Conservation (phyloP, 768 basidiomycete genomes). For the Vishniacozyma victoriae region DNA sequence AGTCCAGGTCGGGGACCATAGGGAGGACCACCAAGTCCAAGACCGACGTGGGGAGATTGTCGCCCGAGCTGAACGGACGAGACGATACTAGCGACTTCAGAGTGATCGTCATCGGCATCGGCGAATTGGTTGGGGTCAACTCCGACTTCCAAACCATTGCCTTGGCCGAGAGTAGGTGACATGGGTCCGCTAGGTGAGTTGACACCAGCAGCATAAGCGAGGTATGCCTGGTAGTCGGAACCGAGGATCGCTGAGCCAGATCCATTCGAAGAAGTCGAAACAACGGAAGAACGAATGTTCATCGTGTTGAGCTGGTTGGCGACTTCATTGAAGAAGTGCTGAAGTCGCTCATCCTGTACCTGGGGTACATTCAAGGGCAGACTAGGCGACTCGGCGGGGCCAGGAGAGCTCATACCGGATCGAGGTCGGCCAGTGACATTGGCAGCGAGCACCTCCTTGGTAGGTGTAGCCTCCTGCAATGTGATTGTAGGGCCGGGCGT, state of each 20-base stretch:
- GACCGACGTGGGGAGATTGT: constrained; percentile 14
- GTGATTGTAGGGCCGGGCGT: constrained; percentile 33
- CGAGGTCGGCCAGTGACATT: constrained; percentile 13
- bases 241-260: constrained; percentile 25
- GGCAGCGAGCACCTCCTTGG: constrained; percentile 33
- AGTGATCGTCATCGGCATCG: constrained; percentile 49
- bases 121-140: constrained; percentile 45
- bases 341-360: constrained; percentile 67
- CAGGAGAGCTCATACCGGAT: constrained; percentile 13
- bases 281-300: constrained; percentile 54
- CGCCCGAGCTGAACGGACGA: constrained; percentile 21
- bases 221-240: constrained; percentile 32
- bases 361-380: constrained; percentile 58
- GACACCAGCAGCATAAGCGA: constrained; percentile 22
- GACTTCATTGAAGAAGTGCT: constrained; percentile 78
- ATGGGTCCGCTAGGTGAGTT: constrained; percentile 14
- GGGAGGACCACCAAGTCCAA: constrained; percentile 41
- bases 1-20: constrained; percentile 31
- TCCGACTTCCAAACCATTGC: too few relatives aligned
- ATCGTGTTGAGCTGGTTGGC: constrained; percentile 71
- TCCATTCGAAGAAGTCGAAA: constrained; percentile 33
- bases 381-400: constrained; percentile 15
- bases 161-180: constrained; percentile 10
- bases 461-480: constrained; percentile 39
- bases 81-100: constrained; percentile 41